A percentile compares a stretch with the other conserved stretches of the same genome.
Conservation (phyloP, 257 asterid species). For the Gardenia jasminoides region DNA sequence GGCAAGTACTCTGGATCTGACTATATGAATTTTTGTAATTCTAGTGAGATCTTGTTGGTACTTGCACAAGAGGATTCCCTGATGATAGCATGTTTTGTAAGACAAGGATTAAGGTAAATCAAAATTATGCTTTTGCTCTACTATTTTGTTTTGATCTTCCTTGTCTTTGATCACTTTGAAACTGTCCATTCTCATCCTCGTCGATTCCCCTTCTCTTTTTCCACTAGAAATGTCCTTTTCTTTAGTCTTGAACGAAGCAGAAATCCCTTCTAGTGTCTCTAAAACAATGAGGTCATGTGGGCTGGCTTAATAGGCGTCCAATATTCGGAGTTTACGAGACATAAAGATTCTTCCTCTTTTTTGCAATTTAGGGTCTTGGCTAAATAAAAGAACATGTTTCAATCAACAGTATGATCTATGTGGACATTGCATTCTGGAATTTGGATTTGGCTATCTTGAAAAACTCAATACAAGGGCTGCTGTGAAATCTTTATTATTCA, state of each 20-base stretch:
- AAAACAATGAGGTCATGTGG: background rate
- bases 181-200: background rate
- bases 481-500: background rate
- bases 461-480: background rate
- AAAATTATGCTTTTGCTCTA: background rate
- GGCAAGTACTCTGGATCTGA: constrained; percentile 43
- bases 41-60: constrained; percentile 44
- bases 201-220: background rate
- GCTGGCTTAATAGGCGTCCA: background rate
- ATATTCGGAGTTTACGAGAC: no score
- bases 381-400: background rate
- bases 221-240: background rate
- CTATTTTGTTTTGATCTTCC: background rate
- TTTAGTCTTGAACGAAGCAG: background rate
- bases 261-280: background rate
- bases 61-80: constrained; percentile 25
- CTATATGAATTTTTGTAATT: constrained; percentile 34
- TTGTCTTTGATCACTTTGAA: background rate
- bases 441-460: constrained; percentile 16
- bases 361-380: background rate
- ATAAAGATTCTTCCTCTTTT: no score
- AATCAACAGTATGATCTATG: background rate
- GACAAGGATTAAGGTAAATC: background rate
- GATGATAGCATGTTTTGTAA: background rate
- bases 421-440: background rate